Evolutionary conservation across 139 green algal genomes (phyloP), one percentile per base, ranked within the genome.

Genomic region (Chlamydomonas schloesseri): DNA sequence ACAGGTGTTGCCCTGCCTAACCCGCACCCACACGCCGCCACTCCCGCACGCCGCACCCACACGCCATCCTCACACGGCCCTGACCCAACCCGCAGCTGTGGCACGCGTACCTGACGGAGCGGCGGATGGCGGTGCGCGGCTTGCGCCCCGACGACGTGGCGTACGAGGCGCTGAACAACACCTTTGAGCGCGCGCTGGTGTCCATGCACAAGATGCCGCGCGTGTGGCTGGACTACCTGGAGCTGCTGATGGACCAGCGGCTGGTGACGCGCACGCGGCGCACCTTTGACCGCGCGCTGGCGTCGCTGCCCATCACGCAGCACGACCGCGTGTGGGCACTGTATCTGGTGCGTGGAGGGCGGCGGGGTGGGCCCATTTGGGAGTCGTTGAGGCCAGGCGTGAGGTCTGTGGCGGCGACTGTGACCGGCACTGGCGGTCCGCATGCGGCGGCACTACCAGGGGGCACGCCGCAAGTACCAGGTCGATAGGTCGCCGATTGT

Each of bases 151-250:
- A 92, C 29, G 83, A 98, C 86, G 89, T 90, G 0, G 69, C 88
- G 6, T 80, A 94, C 34, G 91, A 92, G 57, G 87, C 94, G 17
- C 88, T 99, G 64, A 97, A 96, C 89, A 97, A 98, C 92, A 97
- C 94, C 0, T 99, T 95, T 72, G 97, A 99, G 93, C 95, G 98
- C 6, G 95, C 98, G 0, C 90, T 99, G 28, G 96, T 99, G 18
- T 96, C 95, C 0, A 98, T 99, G 97, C 97, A 99, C 95, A 99
- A 99, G 67, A 92, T 92, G 89, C 97, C 97, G 2, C 92, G 95
- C 68, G 93, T 99, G 60, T 99, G 97, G 97, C 37, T 96, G 23
- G 89, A 97, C 10, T 99, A 99, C 92, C 92, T 99, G 68, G 87
- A 96, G 85, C 91, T 97, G 73, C 87, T 99, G 55, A 80, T 96